phyloP scores from a whole-genome alignment of 2,329 filamentous ascomycete species.

The Grosmannia huntii region DNA sequence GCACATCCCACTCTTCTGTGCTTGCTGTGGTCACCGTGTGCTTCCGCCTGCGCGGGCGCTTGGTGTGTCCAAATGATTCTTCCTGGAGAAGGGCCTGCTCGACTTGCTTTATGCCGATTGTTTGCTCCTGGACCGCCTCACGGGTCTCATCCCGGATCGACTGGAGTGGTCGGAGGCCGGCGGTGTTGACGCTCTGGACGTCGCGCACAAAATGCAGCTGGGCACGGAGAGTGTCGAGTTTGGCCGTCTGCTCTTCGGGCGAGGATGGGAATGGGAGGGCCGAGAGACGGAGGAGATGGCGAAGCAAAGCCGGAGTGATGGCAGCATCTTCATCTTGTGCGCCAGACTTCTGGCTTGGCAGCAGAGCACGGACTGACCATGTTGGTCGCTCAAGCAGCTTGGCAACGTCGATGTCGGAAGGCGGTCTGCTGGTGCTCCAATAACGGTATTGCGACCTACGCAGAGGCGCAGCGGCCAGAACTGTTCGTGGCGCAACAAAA shows the following conservation, averaged over 20 bases:
- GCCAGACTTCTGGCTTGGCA: conserved; percentile 19
- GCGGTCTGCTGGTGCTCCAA: conserved; percentile 19
- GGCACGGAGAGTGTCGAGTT: conserved; percentile 62
- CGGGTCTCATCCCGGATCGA: conserved; percentile 71
- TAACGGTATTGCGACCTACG: conserved; percentile 21
- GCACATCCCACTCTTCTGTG: conserved; percentile 56
- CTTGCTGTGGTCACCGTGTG: conserved; percentile 24
- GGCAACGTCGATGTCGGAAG: neutral
- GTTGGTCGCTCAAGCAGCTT: conserved; percentile 38
- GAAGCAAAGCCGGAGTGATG: conserved; percentile 56
- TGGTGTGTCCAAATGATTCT: conserved; percentile 43
- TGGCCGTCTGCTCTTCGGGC: conserved; percentile 48
- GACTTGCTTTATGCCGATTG: conserved; percentile 46
- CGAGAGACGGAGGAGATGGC: conserved; percentile 78
- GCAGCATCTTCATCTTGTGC: conserved; percentile 17
- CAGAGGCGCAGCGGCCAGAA: too few species aligned
- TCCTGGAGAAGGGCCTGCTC: conserved; percentile 45
- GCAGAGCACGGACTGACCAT: conserved; percentile 72
- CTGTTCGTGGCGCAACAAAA: neutral
- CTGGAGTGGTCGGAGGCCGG: conserved; percentile 57
- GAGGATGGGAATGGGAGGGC: conserved; percentile 64
- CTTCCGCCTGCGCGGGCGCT: conserved; percentile 26
- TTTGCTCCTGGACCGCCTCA: conserved; percentile 38
- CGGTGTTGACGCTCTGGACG: conserved; percentile 67
- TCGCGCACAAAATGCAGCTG: conserved; percentile 87